These are phyloP conservation scores for Alternaria atra DNA, from an alignment of 2,329 filamentous ascomycete genomes.

Conservation along the genomic window DNA sequence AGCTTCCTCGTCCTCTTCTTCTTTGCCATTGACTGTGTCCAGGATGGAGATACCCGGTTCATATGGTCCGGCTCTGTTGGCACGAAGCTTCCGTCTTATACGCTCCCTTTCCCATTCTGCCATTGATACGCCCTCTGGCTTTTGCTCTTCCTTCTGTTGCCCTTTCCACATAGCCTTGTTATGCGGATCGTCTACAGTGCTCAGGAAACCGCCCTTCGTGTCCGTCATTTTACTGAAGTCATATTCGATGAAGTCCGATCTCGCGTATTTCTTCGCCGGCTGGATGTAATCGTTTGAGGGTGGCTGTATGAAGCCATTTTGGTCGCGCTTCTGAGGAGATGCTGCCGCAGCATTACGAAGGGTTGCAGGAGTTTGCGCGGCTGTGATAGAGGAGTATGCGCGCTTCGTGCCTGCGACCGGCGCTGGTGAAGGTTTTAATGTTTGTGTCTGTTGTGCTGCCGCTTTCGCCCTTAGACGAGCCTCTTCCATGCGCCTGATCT, in stretches of 20 bases:
- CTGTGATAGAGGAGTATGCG: slow-evolving; percentile 70
- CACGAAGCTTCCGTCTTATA: slow-evolving; percentile 74
- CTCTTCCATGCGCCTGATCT: slow-evolving; percentile 75
- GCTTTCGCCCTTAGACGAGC: slow-evolving; percentile 90
- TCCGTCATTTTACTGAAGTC: slow-evolving; percentile 98
- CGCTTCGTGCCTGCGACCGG: slow-evolving; percentile 72
- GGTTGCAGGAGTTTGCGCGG: slow-evolving; percentile 63
- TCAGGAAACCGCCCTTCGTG: slow-evolving; percentile 94
- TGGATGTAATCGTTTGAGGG: slow-evolving; percentile 65
- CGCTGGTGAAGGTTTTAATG: slow-evolving; percentile 33
- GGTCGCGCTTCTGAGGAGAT: slow-evolving; percentile 47
- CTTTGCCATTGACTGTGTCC: slow-evolving; percentile 55
- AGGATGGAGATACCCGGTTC: slow-evolving; percentile 87
- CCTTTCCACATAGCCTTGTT: slow-evolving; percentile 73
- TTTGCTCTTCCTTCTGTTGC: slow-evolving; percentile 63
- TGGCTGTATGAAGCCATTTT: slow-evolving; percentile 48
- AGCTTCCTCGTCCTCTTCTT: slow-evolving; percentile 42
- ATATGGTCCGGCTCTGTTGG: slow-evolving; percentile 80
- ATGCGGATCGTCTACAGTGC: slow-evolving; percentile 88
- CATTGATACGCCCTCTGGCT: slow-evolving; percentile 86
- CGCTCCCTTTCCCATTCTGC: slow-evolving; percentile 91
- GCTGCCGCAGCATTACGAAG: slow-evolving; percentile 70
- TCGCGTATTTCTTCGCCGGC: slow-evolving; percentile 86
- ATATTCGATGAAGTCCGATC: slow-evolving; percentile 84
- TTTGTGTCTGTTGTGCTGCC: slow-evolving; percentile 62